Percentiles rank a stretch among this genome's conserved stretches.
Evolutionary conservation across 192 early-diverging fungal genomes (phyloP).

Genomic region (Linnemannia exigua): DNA sequence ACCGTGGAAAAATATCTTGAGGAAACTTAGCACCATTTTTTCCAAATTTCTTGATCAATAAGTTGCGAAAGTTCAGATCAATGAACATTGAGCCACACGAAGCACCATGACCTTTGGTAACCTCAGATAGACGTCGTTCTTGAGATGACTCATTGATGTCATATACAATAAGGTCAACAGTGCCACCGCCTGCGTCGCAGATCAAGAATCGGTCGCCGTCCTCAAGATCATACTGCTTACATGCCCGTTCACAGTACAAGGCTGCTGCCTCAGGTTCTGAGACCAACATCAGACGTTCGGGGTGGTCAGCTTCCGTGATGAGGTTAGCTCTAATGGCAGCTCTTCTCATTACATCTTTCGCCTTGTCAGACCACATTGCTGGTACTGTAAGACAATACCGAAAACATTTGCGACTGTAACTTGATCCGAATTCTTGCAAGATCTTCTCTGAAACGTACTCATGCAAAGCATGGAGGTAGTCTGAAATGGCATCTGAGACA

Average conservation of each 20-base stretch:
- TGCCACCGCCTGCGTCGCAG: constrained; percentile 49
- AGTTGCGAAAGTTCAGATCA: constrained; percentile 52
- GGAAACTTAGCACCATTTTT: constrained; percentile 35
- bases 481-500: constrained; percentile 45
- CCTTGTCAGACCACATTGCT: constrained; percentile 41
- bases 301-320: constrained; percentile 39
- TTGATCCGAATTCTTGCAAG: constrained; percentile 51
- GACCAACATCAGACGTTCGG: constrained; percentile 51
- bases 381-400: constrained; percentile 44
- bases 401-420: constrained; percentile 52
- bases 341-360: constrained; percentile 54
- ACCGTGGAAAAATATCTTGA: not conserved
- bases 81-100: constrained; percentile 61
- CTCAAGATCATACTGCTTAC: constrained; percentile 50
- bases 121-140: constrained; percentile 52
- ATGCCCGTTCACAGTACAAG: constrained; percentile 58
- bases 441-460: constrained; percentile 45
- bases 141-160: constrained; percentile 40
- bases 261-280: constrained; percentile 62
- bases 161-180: constrained; percentile 55
- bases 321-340: constrained; percentile 53
- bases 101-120: constrained; percentile 58
- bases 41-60: constrained; percentile 41
- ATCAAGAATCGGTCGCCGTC: constrained; percentile 48
- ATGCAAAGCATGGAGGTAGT: constrained; percentile 53